Evolutionary conservation across 139 green algal species (phyloP), one percentile per base, ranked within the genome.

Genomic region (Tetratostichococcus sp.): DNA sequence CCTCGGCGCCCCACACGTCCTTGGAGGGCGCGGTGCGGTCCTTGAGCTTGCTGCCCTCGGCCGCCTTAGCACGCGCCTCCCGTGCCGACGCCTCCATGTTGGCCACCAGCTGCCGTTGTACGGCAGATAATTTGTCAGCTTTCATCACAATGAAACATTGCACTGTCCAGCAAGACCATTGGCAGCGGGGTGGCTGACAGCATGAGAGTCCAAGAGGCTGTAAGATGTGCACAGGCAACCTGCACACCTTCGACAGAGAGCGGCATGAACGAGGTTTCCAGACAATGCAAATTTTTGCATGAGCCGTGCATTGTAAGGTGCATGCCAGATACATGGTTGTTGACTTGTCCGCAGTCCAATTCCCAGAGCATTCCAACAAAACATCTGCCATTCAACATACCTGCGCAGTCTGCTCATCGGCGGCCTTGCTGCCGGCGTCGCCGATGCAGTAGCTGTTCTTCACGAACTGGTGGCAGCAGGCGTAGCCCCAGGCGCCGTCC

Each of bases 381-480:
- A 14, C 39, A 50, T 8, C 8, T 50, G 39, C 39, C 39, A 16
- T 6, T 5, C 59, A n/a, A 19, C 59, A 5, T 6, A 70, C 65
- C 65, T 33, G 31, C 67, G 66, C 31, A 2, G 50, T 62, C 50
- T 62, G 50, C 70, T 69, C 30, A 14, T 31, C 58, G 21, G 69
- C 74, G 35, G 71, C 66, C 19, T 30, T n/a, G 21, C 58, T 35
- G 11, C 87, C 82, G 16, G 83, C 85, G 30, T 84, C 77, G 19
- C 93, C 93, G 33, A 87, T 96, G 84, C 96, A 99, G 80, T 98
- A 98, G 77, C 82, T 91, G 84, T 97, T 95, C 84, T 93, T 94
- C 17, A 92, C 70, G 17, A 70, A 86, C 78, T 86, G 82, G 73
- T 92, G 88, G 84, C 96, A 99, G 88, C 96, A 99, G 1, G 89